phyloP scores from a whole-genome alignment of 2,329 filamentous ascomycete species.

The Karstenula rhodostoma region DNA sequence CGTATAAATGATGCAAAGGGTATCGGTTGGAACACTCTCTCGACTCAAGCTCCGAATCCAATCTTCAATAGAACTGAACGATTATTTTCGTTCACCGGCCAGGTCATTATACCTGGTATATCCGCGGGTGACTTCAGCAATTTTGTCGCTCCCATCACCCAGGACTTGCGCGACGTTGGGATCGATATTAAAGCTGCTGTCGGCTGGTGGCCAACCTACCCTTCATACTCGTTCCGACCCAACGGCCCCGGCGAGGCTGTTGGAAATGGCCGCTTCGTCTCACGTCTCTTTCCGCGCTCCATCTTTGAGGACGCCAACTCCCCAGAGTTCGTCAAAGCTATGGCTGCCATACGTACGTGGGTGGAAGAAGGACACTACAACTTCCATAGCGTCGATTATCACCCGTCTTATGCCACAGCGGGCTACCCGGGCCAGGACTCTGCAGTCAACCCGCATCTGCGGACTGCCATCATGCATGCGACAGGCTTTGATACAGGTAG shows the following conservation, averaged over 20 bases:
- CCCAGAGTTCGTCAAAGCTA: conserved; percentile 24
- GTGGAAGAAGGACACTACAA: conserved; percentile 39
- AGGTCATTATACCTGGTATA: conserved; percentile 30
- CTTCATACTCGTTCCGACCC: conserved; percentile 26
- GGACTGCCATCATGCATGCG: conserved; percentile 35
- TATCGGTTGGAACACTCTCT: conserved; percentile 35
- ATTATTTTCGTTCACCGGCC: conserved; percentile 26
- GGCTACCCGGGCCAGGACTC: conserved; percentile 33
- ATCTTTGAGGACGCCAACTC: conserved; percentile 33
- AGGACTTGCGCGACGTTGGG: conserved; percentile 27
- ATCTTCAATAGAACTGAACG: conserved; percentile 14
- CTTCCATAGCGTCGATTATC: conserved; percentile 40
- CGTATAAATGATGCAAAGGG: conserved; percentile 35
- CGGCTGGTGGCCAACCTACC: conserved; percentile 29
- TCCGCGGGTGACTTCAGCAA: conserved; percentile 23
- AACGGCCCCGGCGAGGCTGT: conserved; percentile 30
- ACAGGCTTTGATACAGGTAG: conserved; percentile 36
- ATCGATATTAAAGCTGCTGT: conserved; percentile 28
- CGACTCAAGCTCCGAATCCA: conserved; percentile 19
- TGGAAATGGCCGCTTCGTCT: conserved; percentile 31
- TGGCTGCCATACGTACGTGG: conserved; percentile 31
- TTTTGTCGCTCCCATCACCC: conserved; percentile 32
- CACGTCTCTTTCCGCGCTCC: conserved; percentile 43
- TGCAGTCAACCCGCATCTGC: conserved; percentile 33
- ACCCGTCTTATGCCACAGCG: conserved; percentile 31